These are phyloP conservation scores for Microstegium vimineum DNA, from an alignment of 176 grass and related monocot genomes.

Conservation along the genomic window DNA sequence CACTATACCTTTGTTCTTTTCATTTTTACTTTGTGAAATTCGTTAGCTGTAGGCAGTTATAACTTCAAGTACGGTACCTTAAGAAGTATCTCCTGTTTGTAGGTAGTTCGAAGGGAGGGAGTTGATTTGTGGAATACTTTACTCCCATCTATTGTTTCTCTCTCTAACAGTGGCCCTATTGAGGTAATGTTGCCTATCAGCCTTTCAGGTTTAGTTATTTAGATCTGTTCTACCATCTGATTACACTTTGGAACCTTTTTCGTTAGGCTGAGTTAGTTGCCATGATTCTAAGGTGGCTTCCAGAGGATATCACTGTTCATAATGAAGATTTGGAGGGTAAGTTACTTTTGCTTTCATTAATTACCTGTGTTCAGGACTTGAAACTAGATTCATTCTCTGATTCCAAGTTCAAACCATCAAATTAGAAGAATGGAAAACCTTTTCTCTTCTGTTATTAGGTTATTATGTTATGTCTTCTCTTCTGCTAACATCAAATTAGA, in stretches of 20 bases:
- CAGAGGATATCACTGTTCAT: slow-evolving; percentile 98
- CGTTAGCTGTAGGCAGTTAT: neutral
- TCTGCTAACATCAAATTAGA: slow-evolving; percentile 5
- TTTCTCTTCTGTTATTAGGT: slow-evolving; percentile 8
- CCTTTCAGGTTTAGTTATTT: neutral
- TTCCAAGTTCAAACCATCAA: neutral
- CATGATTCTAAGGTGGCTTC: slow-evolving; percentile 98
- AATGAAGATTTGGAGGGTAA: slow-evolving; percentile 96
- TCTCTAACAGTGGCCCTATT: slow-evolving; percentile 66
- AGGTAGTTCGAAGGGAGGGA: slow-evolving; percentile 98
- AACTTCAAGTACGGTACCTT: slow-evolving; percentile 15
- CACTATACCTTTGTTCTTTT: slow-evolving; percentile 17
- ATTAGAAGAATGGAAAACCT: neutral
- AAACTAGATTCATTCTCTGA: neutral
- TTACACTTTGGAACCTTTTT: slow-evolving; percentile 23
- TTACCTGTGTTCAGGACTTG: neutral
- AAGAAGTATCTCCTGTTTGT: slow-evolving; percentile 31
- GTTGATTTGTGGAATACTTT: slow-evolving; percentile 76
- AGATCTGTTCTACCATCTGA: slow-evolving; percentile 16
- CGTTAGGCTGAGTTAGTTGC: slow-evolving; percentile 89
- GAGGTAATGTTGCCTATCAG: slow-evolving; percentile 56
- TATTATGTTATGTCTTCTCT: neutral
- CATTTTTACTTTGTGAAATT: slow-evolving; percentile 3
- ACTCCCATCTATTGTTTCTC: slow-evolving; percentile 75
- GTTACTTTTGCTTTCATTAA: neutral